phyloP scores from a whole-genome alignment of 1,284 basidiomycete species.

The Neonothopanus nambi region DNA sequence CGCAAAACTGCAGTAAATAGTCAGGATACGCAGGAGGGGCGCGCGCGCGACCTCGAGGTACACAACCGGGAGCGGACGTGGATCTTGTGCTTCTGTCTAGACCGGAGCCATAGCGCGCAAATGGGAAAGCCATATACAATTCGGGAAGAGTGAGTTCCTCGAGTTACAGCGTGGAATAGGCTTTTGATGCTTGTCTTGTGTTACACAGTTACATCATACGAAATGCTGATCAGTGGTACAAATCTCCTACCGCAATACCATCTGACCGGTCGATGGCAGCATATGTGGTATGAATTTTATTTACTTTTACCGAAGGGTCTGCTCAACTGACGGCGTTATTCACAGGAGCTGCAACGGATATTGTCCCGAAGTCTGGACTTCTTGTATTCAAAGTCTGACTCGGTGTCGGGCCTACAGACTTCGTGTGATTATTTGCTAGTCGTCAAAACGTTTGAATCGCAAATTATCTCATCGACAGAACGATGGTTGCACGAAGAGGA shows the following conservation, averaged over 20 bases:
- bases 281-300: slow-evolving; percentile 59
- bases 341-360: slow-evolving; percentile 82
- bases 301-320: slow-evolving; percentile 3
- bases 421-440: slow-evolving; percentile 86
- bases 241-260: slow-evolving; percentile 58
- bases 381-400: slow-evolving; percentile 82
- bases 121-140: slow-evolving; percentile 90
- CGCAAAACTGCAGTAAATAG: slow-evolving; percentile 77
- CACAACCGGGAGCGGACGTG: slow-evolving; percentile 94
- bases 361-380: slow-evolving; percentile 88
- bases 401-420: slow-evolving; percentile 82
- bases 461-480: slow-evolving; percentile 70
- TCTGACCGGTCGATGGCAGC: slow-evolving; percentile 66
- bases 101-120: slow-evolving; percentile 89
- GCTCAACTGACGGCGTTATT: background rate
- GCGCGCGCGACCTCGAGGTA: slow-evolving; percentile 76
- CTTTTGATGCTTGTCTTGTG: background rate
- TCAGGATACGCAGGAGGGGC: slow-evolving; percentile 74
- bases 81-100: slow-evolving; percentile 89
- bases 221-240: slow-evolving; percentile 74
- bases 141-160: slow-evolving; percentile 73
- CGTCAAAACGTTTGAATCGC: slow-evolving; percentile 83
- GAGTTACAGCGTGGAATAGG: background rate
- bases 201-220: slow-evolving; percentile 80
- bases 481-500: slow-evolving; percentile 50